A percentile compares a stretch with the other conserved stretches of the same genome.
Conservation (phyloP, 306 rosid species). For the Betula pendula region DNA sequence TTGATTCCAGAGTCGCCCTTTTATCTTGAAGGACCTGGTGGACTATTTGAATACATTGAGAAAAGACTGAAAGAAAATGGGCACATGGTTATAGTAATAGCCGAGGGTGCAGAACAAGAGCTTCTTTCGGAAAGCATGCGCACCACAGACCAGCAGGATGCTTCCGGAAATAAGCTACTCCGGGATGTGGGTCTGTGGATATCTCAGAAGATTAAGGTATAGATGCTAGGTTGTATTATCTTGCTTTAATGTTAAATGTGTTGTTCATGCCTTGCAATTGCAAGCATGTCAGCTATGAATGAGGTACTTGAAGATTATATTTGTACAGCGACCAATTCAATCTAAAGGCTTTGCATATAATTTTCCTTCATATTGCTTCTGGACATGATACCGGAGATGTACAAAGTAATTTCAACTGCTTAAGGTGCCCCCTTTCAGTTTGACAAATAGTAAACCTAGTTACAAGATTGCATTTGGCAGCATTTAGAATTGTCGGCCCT, state of each 20-base stretch:
- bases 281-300: neutral
- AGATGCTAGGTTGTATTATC: neutral
- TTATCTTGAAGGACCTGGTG: slow-evolving; percentile 68
- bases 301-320: too few relatives aligned
- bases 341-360: neutral
- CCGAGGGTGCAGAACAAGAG: slow-evolving; percentile 78
- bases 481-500: neutral
- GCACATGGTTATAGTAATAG: slow-evolving; percentile 79
- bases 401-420: neutral
- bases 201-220: slow-evolving; percentile 64
- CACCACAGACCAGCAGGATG: slow-evolving; percentile 37
- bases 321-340: neutral
- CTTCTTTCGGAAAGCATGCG: slow-evolving; percentile 36
- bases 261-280: neutral
- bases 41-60: slow-evolving; percentile 59
- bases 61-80: slow-evolving; percentile 61
- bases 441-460: neutral
- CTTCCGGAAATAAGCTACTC: slow-evolving; percentile 50
- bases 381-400: neutral
- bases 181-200: slow-evolving; percentile 73
- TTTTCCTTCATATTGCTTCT: neutral
- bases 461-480: neutral
- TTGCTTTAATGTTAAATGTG: neutral
- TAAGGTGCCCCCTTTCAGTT: neutral
- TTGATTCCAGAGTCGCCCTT: slow-evolving; percentile 80